Conservation (phyloP, 2,329 filamentous ascomycete species). For the Dactylellina leptospora region DNA sequence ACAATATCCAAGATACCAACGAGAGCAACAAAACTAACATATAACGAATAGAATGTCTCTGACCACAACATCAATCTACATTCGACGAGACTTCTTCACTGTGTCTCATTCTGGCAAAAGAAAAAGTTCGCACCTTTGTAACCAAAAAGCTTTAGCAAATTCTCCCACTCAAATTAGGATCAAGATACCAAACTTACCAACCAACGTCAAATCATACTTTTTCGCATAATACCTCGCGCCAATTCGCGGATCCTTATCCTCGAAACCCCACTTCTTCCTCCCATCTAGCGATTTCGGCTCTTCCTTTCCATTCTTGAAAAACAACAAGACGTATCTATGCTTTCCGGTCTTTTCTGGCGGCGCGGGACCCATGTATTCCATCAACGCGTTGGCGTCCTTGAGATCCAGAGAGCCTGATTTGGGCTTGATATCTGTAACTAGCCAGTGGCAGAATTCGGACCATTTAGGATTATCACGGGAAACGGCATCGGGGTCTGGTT, state of each 20-base stretch:
- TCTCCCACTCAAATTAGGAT: neutral
- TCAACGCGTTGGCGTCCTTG: conserved; percentile 59
- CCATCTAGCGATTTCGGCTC: conserved; percentile 59
- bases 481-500: conserved; percentile 62
- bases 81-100: too few relatives aligned
- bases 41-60: neutral
- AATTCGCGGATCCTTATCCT: conserved; percentile 58
- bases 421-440: conserved; percentile 59
- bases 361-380: conserved; percentile 62
- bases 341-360: conserved; percentile 59
- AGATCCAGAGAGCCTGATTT: conserved; percentile 54
- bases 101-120: conserved; percentile 56
- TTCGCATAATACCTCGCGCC: conserved; percentile 62
- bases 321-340: conserved; percentile 63
- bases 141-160: conserved; percentile 23
- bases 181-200: conserved; percentile 59
- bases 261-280: conserved; percentile 61
- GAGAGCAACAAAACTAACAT: too few relatives aligned
- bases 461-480: conserved; percentile 62
- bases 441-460: conserved; percentile 65
- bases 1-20: too few relatives aligned
- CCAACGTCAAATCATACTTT: conserved; percentile 61
- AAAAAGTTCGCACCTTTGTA: conserved; percentile 62
- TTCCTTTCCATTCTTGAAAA: conserved; percentile 61
- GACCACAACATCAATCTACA: neutral